phyloP scores from a whole-genome alignment of 805 yeast species.

The Barnettozyma californica region DNA sequence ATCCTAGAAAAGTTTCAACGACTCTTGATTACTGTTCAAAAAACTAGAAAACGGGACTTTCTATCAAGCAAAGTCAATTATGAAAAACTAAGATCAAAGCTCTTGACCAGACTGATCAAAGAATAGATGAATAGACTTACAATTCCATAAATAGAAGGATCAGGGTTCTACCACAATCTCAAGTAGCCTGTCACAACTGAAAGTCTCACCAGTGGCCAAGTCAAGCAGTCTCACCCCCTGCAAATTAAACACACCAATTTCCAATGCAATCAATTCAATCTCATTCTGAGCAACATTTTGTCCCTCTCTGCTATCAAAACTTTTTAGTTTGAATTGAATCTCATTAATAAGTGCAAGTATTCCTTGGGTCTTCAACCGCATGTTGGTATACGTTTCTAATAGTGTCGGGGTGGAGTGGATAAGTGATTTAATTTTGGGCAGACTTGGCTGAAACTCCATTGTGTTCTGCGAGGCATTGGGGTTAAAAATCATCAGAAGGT shows the following conservation, averaged over 20 bases:
- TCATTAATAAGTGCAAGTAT: slow-evolving; percentile 62
- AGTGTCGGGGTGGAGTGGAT: slow-evolving; percentile 22
- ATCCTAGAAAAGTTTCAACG: slow-evolving; percentile 27
- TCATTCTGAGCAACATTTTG: slow-evolving; percentile 55
- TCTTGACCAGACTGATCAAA: slow-evolving; percentile 23
- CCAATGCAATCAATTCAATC: slow-evolving; percentile 53
- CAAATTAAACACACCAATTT: slow-evolving; percentile 58
- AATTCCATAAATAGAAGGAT: neutral
- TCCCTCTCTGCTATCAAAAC: slow-evolving; percentile 36
- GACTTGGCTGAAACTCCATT: slow-evolving; percentile 12
- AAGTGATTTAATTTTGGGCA: slow-evolving; percentile 23
- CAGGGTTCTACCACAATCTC: slow-evolving; percentile 48
- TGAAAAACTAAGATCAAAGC: slow-evolving; percentile 28
- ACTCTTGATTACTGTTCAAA: slow-evolving; percentile 27
- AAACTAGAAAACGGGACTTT: slow-evolving; percentile 25
- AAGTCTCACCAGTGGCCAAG: slow-evolving; percentile 55
- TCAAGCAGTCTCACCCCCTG: slow-evolving; percentile 66
- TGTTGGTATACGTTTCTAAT: slow-evolving; percentile 31
- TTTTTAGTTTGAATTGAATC: slow-evolving; percentile 47
- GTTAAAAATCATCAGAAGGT: slow-evolving; percentile 42
- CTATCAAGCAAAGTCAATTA: slow-evolving; percentile 22
- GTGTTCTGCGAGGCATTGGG: slow-evolving; percentile 11
- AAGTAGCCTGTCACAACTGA: slow-evolving; percentile 64
- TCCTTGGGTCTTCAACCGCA: slow-evolving; percentile 45
- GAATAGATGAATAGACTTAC: slow-evolving; percentile 6